Conservation (phyloP, 805 yeast species). For the Ogataea henricii region DNA sequence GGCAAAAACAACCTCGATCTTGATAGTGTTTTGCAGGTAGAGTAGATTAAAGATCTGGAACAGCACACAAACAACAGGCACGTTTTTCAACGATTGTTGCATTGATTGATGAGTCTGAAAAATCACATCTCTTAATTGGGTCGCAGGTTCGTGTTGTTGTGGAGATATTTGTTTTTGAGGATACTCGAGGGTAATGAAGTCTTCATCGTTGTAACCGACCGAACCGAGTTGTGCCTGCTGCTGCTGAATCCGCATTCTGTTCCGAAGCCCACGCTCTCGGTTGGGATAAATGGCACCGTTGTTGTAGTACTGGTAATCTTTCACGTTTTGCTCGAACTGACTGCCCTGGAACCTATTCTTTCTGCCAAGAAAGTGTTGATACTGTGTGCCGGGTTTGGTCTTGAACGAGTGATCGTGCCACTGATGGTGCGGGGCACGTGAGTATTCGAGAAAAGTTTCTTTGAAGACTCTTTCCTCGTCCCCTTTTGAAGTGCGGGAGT, state of each 20-base stretch:
- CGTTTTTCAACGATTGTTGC: slow-evolving; percentile 13
- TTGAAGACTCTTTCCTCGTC: slow-evolving; percentile 20
- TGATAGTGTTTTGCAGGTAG: slow-evolving; percentile 10
- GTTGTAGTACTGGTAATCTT: slow-evolving; percentile 23
- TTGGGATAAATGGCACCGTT: slow-evolving; percentile 23
- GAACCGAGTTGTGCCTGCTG: neutral
- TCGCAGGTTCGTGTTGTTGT: neutral
- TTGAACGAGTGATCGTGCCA: slow-evolving; percentile 9
- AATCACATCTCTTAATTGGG: slow-evolving; percentile 7
- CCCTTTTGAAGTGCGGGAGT: slow-evolving; percentile 13
- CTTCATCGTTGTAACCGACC: neutral
- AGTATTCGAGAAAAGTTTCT: slow-evolving; percentile 17
- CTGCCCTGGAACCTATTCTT: slow-evolving; percentile 9
- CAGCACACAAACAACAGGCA: slow-evolving; percentile 17
- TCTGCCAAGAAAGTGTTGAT: neutral
- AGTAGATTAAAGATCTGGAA: slow-evolving; percentile 17
- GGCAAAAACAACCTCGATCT: slow-evolving; percentile 12
- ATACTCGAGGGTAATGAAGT: neutral
- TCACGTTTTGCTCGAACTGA: slow-evolving; percentile 13
- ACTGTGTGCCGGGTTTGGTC: slow-evolving; percentile 1
- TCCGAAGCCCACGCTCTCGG: slow-evolving; percentile 16
- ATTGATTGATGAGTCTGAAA: slow-evolving; percentile 18
- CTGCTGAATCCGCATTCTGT: slow-evolving; percentile 9
- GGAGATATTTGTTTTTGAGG: neutral
- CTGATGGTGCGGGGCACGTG: slow-evolving; percentile 2